phyloP scores from a whole-genome alignment of 768 basidiomycete species.

The Podaxis sp. region DNA sequence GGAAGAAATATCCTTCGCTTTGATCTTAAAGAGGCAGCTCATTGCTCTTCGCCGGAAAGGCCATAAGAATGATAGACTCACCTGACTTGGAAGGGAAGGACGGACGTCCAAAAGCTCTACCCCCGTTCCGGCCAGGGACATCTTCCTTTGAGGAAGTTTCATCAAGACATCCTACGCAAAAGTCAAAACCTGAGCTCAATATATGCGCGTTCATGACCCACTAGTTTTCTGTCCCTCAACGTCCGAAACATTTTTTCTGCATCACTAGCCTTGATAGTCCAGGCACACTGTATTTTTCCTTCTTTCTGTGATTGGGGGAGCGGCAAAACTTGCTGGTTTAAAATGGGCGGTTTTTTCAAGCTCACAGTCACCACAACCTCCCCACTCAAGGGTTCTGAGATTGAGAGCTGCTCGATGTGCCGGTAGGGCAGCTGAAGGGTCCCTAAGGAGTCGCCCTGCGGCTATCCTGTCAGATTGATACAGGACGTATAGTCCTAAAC shows the following conservation, averaged over 20 bases:
- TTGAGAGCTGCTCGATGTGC: conserved; percentile 25
- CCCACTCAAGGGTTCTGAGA: conserved; percentile 22
- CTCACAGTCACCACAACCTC: conserved; percentile 30
- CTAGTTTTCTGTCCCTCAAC: conserved; percentile 47
- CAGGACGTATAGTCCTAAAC: background rate
- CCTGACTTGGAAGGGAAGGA: conserved; percentile 17
- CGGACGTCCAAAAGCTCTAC: conserved; percentile 9
- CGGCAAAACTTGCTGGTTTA: conserved; percentile 27
- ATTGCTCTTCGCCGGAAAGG: background rate
- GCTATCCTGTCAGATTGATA: conserved; percentile 5
- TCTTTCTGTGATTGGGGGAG: conserved; percentile 2
- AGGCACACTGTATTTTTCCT: conserved; percentile 31
- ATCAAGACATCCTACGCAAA: conserved; percentile 10
- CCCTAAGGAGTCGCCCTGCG: conserved; percentile 51
- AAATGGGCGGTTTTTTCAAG: conserved; percentile 36
- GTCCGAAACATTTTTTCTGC: conserved; percentile 39
- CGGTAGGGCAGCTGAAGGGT: conserved; percentile 48
- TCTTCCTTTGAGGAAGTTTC: conserved; percentile 12
- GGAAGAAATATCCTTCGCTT: conserved; percentile 6
- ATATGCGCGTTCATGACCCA: conserved; percentile 25
- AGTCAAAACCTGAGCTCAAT: background rate
- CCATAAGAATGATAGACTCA: background rate
- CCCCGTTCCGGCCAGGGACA: conserved; percentile 12
- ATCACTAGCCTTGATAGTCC: conserved; percentile 34
- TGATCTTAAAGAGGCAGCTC: background rate